Conservation (phyloP, 768 basidiomycete species). For the Chlorophyllum brunneum region DNA sequence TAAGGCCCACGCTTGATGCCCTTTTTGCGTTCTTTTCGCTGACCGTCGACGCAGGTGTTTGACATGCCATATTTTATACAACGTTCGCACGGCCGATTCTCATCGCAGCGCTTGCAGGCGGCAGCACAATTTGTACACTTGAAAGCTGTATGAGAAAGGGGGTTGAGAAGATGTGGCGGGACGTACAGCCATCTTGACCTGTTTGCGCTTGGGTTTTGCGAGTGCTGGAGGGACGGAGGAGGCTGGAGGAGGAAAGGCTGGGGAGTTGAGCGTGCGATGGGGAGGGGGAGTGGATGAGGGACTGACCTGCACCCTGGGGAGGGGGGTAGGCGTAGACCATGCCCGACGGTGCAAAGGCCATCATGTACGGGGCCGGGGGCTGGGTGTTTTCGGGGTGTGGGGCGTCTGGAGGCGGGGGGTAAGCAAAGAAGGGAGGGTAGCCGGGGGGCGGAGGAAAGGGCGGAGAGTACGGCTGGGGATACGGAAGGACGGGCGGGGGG, state of each 20-base stretch:
- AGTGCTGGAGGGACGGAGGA: neutral
- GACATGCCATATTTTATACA: constrained; percentile 86
- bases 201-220: constrained; percentile 63
- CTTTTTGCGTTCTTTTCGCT: constrained; percentile 90
- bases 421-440: constrained; percentile 38
- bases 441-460: constrained; percentile 27
- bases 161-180: neutral
- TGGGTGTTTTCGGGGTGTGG: constrained; percentile 30
- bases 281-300: neutral
- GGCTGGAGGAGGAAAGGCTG: constrained; percentile 23
- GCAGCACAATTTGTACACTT: constrained; percentile 83
- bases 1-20: constrained; percentile 87
- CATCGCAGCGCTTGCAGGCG: constrained; percentile 88
- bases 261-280: constrained; percentile 8
- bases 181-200: constrained; percentile 81
- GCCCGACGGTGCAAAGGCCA: constrained; percentile 39
- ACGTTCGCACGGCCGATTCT: constrained; percentile 83
- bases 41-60: constrained; percentile 79
- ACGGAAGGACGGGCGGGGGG: constrained; percentile 28
- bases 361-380: constrained; percentile 36
- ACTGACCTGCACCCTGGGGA: constrained; percentile 35
- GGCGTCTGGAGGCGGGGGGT: constrained; percentile 38
- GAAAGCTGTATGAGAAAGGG: neutral
- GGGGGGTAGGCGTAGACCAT: constrained; percentile 42
- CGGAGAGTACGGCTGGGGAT: constrained; percentile 28